Percentiles rank a stretch among this genome's conserved stretches.
Conservation (phyloP, 1,284 basidiomycete genomes). For the Papiliotrema nemorosa region DNA sequence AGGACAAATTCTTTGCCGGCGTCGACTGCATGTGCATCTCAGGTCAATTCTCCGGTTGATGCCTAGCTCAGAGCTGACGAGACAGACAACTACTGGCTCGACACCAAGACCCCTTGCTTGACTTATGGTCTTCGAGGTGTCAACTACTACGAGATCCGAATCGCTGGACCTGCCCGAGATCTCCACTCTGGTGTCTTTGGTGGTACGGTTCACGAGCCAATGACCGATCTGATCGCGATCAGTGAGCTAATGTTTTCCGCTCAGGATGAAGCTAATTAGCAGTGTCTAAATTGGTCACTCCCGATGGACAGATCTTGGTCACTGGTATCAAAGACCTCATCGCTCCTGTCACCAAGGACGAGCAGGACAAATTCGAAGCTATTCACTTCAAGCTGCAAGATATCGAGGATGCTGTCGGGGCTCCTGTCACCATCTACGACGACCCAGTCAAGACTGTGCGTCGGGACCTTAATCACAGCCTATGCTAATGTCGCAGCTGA, state of each 20-base stretch:
- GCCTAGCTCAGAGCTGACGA: neutral
- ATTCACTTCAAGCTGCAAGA: slow-evolving; percentile 70
- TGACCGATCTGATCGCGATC: slow-evolving; percentile 61
- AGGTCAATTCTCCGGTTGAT: slow-evolving; percentile 53
- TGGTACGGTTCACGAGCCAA: slow-evolving; percentile 74
- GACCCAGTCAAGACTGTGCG: slow-evolving; percentile 70
- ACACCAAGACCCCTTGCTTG: slow-evolving; percentile 50
- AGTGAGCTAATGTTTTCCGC: slow-evolving; percentile 31
- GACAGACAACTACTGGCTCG: slow-evolving; percentile 52
- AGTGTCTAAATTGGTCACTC: slow-evolving; percentile 73
- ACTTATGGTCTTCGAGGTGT: slow-evolving; percentile 69
- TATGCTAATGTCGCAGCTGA: slow-evolving; percentile 22
- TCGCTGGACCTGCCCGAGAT: slow-evolving; percentile 82
- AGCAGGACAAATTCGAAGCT: slow-evolving; percentile 66
- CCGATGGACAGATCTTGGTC: slow-evolving; percentile 78
- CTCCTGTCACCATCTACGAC: slow-evolving; percentile 66
- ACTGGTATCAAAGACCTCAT: slow-evolving; percentile 92
- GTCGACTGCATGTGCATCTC: slow-evolving; percentile 93
- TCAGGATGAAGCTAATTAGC: slow-evolving; percentile 7
- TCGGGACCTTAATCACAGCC: neutral
- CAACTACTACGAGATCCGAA: slow-evolving; percentile 78
- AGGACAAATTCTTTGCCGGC: slow-evolving; percentile 78
- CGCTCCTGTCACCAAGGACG: slow-evolving; percentile 67
- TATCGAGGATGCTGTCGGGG: slow-evolving; percentile 76
- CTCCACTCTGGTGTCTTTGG: slow-evolving; percentile 91